Evolutionary conservation across 2,329 filamentous ascomycete species (phyloP).

Genomic region (Tolypocladium guangdongense): DNA sequence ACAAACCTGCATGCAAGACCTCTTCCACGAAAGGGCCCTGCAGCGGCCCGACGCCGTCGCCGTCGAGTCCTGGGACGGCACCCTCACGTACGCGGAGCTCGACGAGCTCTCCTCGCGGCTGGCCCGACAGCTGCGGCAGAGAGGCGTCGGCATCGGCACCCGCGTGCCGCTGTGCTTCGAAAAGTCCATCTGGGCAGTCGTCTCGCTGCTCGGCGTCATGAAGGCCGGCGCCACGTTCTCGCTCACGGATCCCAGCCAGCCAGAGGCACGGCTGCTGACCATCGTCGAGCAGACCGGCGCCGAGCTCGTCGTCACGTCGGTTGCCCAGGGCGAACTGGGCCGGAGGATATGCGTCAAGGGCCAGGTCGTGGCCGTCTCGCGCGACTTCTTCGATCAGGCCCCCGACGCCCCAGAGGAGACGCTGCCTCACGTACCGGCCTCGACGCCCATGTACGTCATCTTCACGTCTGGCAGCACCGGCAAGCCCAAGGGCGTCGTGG

Average conservation of each 20-base stretch:
- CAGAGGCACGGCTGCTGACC: conserved; percentile 30
- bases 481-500: conserved; percentile 50
- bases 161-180: conserved; percentile 40
- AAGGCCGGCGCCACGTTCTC: conserved; percentile 37
- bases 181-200: conserved; percentile 34
- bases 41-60: conserved; percentile 27
- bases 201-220: conserved; percentile 35
- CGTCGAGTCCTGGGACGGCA: conserved; percentile 39
- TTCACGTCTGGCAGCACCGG: conserved; percentile 57
- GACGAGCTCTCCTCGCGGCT: conserved; percentile 30
- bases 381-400: conserved; percentile 13
- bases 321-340: conserved; percentile 25
- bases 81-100: conserved; percentile 33
- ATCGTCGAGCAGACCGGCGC: conserved; percentile 33
- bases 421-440: conserved; percentile 29
- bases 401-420: conserved; percentile 6
- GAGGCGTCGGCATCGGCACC: conserved; percentile 26
- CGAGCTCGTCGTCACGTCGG: conserved; percentile 28
- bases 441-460: conserved; percentile 41
- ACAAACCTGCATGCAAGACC: conserved; percentile 33
- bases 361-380: conserved; percentile 22
- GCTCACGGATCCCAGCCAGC: conserved; percentile 35
- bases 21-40: conserved; percentile 28
- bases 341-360: conserved; percentile 22
- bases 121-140: conserved; percentile 25